Base-by-base conservation (phyloP, 208 protist species). In the Blechomonas ayalai region DNA sequence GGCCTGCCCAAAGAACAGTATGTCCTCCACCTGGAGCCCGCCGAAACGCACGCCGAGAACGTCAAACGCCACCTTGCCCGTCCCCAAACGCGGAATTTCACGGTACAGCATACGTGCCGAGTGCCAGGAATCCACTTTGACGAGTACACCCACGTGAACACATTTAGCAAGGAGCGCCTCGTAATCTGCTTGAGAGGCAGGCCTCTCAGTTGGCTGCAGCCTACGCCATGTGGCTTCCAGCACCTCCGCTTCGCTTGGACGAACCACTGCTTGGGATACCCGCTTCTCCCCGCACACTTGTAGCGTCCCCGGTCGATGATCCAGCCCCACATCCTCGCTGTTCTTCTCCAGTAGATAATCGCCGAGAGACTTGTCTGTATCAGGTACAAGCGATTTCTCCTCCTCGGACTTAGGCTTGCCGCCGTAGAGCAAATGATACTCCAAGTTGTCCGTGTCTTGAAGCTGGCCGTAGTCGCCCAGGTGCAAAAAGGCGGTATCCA, bases 41-140 rank as follows among this genome's bases (percentile, higher is more conserved):
- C 86, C 86, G 65, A 91, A 94, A 15, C 86, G 82, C 16, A 77
- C 67, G 37, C 82, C 79, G 8, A 94, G 50, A 13, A 83, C 77
- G 36, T 84, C 59, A 63, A 91, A 84, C 25, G 49, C 52, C 1
- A 94, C 66, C 26, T 77, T 75, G 10, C 65, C 49, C 15, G 86
- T 94, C 10, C 78, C 79, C 13, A 81, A 59, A 0, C 77, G 68
- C 10, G 49, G 38, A n/a, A 79, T 38, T 42, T 91, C 79, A 25
- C 86, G 74, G 35, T 52, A 38, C 6, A 94, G 59, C 73, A 94
- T 76, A 31, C 86, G 72, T 23, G 74, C 82, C 13, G 66, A 88
- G 53, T 94, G 82, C 75, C 82, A 94, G 20, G 70, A 78, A 57
- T 94, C 86, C 27, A 94, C 86, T 43, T 91, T 91, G 16, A 94